Evolutionary conservation across 352 stramenopile genomes (phyloP).

Genomic region (Lagenidium sp.): DNA sequence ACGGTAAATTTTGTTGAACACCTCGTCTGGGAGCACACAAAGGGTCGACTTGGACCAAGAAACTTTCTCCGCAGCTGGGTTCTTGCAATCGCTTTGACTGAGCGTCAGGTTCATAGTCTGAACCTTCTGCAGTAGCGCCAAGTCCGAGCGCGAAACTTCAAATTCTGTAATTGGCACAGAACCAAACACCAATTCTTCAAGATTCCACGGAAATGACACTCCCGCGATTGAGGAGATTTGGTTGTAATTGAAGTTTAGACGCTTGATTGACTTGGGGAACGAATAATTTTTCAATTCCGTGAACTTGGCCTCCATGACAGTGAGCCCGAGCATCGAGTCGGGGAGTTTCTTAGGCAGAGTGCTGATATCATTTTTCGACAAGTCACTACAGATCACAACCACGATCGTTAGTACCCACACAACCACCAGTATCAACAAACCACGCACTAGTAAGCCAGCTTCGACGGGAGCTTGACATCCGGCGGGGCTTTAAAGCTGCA

Average conservation of each 20-base stretch:
- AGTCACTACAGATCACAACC: conserved; percentile 2
- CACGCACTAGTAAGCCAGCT: conserved; percentile 44
- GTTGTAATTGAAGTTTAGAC: conserved; percentile 34
- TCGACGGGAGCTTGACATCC: conserved; percentile 25
- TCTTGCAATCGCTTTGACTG: conserved; percentile 29
- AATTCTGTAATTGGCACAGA: conserved; percentile 44
- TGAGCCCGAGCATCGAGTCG: conserved; percentile 3
- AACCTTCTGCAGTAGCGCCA: conserved; percentile 39
- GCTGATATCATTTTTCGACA: conserved; percentile 14
- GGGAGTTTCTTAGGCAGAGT: conserved; percentile 7
- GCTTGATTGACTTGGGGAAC: conserved; percentile 34
- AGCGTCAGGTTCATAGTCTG: conserved; percentile 31
- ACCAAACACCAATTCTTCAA: conserved; percentile 42
- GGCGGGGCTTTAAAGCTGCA: conserved; percentile 12
- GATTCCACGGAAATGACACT: conserved; percentile 38
- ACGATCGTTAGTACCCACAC: not conserved
- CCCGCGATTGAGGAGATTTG: conserved; percentile 38
- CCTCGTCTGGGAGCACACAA: conserved; percentile 57
- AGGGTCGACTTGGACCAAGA: conserved; percentile 21
- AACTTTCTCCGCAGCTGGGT: conserved; percentile 31
- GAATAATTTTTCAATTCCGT: conserved; percentile 34
- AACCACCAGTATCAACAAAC: not conserved
- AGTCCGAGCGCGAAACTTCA: conserved; percentile 56
- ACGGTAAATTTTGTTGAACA: conserved; percentile 40
- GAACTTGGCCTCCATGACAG: conserved; percentile 31